Evolutionary conservation across 495 filamentous ascomycete genomes (phyloP), one percentile per base, ranked within the genome.

Genomic region (Hypoxylon lienhwacheense): DNA sequence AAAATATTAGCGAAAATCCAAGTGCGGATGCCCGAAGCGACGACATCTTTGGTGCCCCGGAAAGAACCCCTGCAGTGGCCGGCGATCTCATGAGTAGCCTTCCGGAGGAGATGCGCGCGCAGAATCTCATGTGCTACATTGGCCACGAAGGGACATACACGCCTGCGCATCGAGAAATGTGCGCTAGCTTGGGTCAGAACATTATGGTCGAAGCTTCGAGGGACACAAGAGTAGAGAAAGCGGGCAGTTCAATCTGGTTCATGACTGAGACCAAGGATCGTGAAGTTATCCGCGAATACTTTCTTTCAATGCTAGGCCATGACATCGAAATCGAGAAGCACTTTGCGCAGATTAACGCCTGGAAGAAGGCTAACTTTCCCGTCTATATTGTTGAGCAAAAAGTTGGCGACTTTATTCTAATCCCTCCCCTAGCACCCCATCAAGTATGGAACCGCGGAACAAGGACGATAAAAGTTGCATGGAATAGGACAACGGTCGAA

Each of bases 381-480:
- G 91, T 91, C 0, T 97, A 91, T 58, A 79, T 98, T 44, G 90
- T 96, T 21, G 90, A 98, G 63, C 93, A 98, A 66, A 86, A 76
- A 43, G 81, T 85, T n/a, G 93, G 93, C 5, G 93, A 98, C 66
- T 92, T 97, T 65, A 91, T 98, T 41, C 79, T 98, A 0, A 85
- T 98, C 14, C 93, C 93, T n/a, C 91, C 93, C 5, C 73, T 97
- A 5, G 92, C 91, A n/a, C 90, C 92, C 0, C 93, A 98, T 64
- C 93, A 98, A 64, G 93, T 98, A 16, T 98, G 93, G 93, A 98
- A 98, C 63, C 83, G 93, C 37, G 93, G 93, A 5, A 95, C 90
- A 7, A 77, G 90, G 29, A 98, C 92, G 0, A 88, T 96, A 80
- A 98, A 98, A 68, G 90, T 91, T 16, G 93, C 93, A 4, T 98